Evolutionary conservation across 1,284 basidiomycete species (phyloP).

Genomic region (Uromyces viciae-fabae): DNA sequence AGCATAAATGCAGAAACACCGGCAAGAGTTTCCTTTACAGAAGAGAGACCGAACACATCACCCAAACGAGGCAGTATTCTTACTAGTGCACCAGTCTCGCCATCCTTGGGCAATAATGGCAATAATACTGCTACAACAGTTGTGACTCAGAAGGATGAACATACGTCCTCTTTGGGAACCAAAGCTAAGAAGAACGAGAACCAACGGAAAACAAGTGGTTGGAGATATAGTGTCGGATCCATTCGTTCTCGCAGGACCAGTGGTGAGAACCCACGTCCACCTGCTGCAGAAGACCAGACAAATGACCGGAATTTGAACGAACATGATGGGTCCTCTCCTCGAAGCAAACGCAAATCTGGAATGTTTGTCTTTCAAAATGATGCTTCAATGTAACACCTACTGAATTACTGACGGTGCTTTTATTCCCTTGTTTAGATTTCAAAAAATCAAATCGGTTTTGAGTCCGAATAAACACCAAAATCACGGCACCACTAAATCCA

Average conservation of each 20-base stretch:
- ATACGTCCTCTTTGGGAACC: background rate
- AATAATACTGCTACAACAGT: background rate
- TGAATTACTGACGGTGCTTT: background rate
- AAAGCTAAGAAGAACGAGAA: background rate
- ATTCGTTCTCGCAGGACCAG: slow-evolving; percentile 9
- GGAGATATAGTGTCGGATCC: slow-evolving; percentile 27
- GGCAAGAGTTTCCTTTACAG: slow-evolving; percentile 2
- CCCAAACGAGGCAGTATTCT: background rate
- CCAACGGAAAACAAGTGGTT: slow-evolving; percentile 9
- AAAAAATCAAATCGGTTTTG: slow-evolving; percentile 30
- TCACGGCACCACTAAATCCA: background rate
- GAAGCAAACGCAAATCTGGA: background rate
- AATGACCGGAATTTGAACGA: background rate
- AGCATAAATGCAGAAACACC: background rate
- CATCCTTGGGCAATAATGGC: too few species aligned
- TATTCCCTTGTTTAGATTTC: slow-evolving; percentile 23
- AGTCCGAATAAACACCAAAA: slow-evolving; percentile 13
- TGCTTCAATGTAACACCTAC: too few species aligned
- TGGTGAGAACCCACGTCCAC: background rate
- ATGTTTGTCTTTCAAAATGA: slow-evolving; percentile 2
- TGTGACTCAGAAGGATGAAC: background rate
- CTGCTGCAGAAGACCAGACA: background rate
- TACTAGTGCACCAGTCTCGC: background rate
- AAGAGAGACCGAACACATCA: background rate
- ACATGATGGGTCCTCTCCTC: background rate